Conservation (phyloP, 768 basidiomycete species). For the Lactifluus pinguis region DNA sequence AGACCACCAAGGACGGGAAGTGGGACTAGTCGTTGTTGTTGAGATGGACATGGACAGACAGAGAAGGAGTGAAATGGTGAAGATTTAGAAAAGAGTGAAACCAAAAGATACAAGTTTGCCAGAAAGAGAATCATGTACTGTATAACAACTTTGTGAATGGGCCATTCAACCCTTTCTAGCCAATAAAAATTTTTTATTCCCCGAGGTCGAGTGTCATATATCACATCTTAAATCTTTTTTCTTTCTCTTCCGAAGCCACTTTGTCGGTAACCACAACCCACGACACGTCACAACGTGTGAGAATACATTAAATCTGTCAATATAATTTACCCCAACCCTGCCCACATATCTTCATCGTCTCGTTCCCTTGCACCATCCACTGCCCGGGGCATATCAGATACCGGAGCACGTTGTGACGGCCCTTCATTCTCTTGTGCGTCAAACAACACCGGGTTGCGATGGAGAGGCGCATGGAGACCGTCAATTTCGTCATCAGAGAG, state of each 20-base stretch:
- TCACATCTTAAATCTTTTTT: too few relatives aligned
- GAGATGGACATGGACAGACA: constrained; percentile 5
- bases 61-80: constrained; percentile 15
- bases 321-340: constrained; percentile 32
- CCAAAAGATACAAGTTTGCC: neutral
- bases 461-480: constrained; percentile 49
- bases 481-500: constrained; percentile 46
- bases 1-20: constrained; percentile 28
- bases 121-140: too few relatives aligned
- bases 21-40: neutral
- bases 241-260: too few relatives aligned
- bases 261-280: too few relatives aligned
- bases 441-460: constrained; percentile 53
- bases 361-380: constrained; percentile 45
- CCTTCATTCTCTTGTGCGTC: constrained; percentile 40
- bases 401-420: constrained; percentile 26
- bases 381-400: constrained; percentile 52
- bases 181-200: neutral
- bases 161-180: too few relatives aligned
- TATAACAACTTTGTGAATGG: neutral
- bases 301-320: neutral
- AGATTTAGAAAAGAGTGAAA: constrained; percentile 9
- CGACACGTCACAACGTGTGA: neutral
- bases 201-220: too few relatives aligned
- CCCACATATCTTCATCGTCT: constrained; percentile 60